These are phyloP conservation scores for Pythium dissimile DNA, from an alignment of 352 stramenopile species.

Conservation along the genomic window DNA sequence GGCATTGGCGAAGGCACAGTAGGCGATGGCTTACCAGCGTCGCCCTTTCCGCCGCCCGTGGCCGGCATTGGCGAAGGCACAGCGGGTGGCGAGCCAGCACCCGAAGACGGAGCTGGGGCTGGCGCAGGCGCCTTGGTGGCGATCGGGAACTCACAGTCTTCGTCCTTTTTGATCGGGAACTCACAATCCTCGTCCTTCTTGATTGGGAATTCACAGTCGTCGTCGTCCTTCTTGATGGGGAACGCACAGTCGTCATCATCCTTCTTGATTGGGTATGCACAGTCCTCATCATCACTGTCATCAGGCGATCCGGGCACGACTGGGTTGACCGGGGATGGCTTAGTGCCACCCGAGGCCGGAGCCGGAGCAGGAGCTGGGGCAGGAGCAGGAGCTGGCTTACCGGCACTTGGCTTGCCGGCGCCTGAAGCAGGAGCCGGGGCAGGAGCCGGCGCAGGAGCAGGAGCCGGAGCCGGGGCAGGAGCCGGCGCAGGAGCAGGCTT, in stretches of 20 bases:
- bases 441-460: conserved; percentile 1
- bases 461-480: not conserved
- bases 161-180: conserved; percentile 14
- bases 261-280: conserved; percentile 21
- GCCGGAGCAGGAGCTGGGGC: not conserved
- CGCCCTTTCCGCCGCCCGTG: not conserved
- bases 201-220: conserved; percentile 23
- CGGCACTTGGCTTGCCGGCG: conserved; percentile 1
- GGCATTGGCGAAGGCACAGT: not conserved
- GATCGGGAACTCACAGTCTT: conserved; percentile 19
- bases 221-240: conserved; percentile 16
- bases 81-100: too few relatives aligned
- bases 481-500: conserved; percentile 10
- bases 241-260: conserved; percentile 12
- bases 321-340: not conserved
- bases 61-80: not conserved
- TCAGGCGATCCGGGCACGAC: conserved; percentile 9
- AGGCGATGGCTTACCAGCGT: conserved; percentile 12
- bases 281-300: conserved; percentile 21
- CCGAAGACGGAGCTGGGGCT: too few relatives aligned
- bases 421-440: not conserved
- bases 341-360: conserved; percentile 1
- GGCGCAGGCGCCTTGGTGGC: not conserved
- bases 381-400: conserved; percentile 7
- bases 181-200: conserved; percentile 18